Conservation (phyloP, 441 rosid species). For the Macaranga tanarius region DNA sequence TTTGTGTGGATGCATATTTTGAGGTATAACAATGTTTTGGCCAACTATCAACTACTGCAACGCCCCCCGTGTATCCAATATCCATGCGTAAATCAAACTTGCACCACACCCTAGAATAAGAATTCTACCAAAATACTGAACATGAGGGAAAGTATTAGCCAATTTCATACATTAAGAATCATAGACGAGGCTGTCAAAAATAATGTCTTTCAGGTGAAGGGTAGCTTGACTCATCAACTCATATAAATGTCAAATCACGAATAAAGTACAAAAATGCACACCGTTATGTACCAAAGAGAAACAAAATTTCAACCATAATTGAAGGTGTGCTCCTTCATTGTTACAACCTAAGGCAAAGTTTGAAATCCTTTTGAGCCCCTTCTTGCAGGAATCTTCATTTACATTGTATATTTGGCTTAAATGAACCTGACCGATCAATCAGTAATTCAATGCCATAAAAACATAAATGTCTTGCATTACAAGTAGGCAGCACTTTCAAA, state of each 20-base stretch:
- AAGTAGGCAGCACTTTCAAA: not conserved
- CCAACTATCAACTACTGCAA: not conserved
- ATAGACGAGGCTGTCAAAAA: not conserved
- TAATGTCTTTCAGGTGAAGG: not conserved
- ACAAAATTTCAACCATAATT: not conserved
- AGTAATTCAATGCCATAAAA: not conserved
- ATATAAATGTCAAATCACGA: not conserved
- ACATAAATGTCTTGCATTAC: not conserved
- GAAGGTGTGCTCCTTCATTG: not conserved
- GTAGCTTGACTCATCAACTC: not conserved
- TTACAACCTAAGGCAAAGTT: not conserved
- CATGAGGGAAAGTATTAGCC: not conserved
- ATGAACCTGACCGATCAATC: not conserved
- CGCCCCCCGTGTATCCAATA: not conserved
- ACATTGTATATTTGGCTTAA: not conserved
- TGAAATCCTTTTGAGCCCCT: not conserved
- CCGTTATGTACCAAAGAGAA: not conserved
- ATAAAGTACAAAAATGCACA: not conserved
- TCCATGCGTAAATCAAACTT: not conserved
- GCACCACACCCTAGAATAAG: not conserved
- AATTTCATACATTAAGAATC: not conserved
- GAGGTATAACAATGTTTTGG: not conserved
- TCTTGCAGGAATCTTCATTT: not conserved
- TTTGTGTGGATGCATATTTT: not conserved
- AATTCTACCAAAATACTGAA: constrained; percentile 4